Evolutionary conservation across 192 early-diverging fungal genomes (phyloP).

Genomic region (Anaeromyces robustus): DNA sequence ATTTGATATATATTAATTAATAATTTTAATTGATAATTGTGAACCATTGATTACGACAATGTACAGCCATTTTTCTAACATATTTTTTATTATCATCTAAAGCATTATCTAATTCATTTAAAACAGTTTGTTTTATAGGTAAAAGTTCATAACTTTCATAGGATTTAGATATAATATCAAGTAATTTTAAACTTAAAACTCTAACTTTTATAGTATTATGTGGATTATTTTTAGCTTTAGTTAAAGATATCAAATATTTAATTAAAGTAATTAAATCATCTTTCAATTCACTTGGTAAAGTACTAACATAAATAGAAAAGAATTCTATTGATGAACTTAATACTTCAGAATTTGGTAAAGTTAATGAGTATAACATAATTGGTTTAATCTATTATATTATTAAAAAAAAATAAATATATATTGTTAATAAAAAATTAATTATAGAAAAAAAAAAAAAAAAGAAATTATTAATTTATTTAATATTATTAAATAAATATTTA

Average conservation of each 20-base stretch:
- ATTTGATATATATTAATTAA: too few relatives aligned
- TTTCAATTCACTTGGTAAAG: neutral
- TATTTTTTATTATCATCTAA: neutral
- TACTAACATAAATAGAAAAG: neutral
- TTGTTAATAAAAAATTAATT: neutral
- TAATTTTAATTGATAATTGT: neutral
- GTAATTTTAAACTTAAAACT: neutral
- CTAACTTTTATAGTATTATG: neutral
- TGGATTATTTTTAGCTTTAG: neutral
- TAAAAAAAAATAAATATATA: neutral
- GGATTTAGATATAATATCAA: neutral
- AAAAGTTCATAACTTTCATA: neutral
- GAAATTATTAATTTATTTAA: neutral
- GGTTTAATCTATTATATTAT: neutral
- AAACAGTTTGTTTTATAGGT: neutral
- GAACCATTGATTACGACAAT: neutral
- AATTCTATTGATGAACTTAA: neutral
- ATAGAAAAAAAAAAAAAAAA: neutral
- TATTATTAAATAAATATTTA: neutral
- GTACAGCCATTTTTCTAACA: neutral
- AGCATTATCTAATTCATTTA: neutral
- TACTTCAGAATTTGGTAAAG: neutral
- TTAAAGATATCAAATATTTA: neutral
- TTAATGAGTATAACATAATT: neutral
- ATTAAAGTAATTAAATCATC: neutral